phyloP scores from a whole-genome alignment of 768 basidiomycete species.

The Auriscalpium vulgare region DNA sequence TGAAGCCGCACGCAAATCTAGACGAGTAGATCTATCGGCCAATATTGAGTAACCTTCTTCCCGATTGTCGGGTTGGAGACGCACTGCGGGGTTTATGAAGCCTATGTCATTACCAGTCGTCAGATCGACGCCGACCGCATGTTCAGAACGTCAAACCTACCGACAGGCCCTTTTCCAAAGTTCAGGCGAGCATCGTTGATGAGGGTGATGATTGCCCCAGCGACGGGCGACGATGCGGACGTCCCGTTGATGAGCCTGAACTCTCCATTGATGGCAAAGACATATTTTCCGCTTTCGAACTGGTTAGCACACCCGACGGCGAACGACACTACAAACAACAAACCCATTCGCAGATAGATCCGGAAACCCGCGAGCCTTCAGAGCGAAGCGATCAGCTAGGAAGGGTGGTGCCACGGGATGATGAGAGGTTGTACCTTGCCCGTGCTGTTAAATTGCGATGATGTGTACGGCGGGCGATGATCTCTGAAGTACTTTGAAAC shows the following conservation, averaged over 20 bases:
- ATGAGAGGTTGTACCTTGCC: slow-evolving; percentile 17
- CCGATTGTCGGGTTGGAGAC: slow-evolving; percentile 10
- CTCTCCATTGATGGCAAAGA: slow-evolving; percentile 20
- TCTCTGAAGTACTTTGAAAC: slow-evolving; percentile 23
- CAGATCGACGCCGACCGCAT: background rate
- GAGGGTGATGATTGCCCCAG: slow-evolving; percentile 25
- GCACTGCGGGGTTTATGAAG: slow-evolving; percentile 58
- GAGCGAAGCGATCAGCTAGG: background rate
- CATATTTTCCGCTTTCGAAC: background rate
- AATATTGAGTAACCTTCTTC: background rate
- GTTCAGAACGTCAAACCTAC: background rate
- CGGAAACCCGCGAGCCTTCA: slow-evolving; percentile 21
- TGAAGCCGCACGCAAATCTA: slow-evolving; percentile 16
- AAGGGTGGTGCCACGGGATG: background rate
- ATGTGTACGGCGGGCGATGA: slow-evolving; percentile 27
- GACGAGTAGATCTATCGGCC: slow-evolving; percentile 15
- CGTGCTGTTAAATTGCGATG: slow-evolving; percentile 26
- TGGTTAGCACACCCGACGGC: background rate
- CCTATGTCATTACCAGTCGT: slow-evolving; percentile 5
- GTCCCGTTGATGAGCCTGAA: slow-evolving; percentile 27
- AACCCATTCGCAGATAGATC: slow-evolving; percentile 30
- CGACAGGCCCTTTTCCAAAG: slow-evolving; percentile 26
- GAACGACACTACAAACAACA: background rate
- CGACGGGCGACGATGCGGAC: slow-evolving; percentile 28
- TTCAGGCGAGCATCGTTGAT: slow-evolving; percentile 32